Base-by-base conservation (phyloP, 2,329 filamentous ascomycete genomes). In the Phaeosphaeriaceae sp. region DNA sequence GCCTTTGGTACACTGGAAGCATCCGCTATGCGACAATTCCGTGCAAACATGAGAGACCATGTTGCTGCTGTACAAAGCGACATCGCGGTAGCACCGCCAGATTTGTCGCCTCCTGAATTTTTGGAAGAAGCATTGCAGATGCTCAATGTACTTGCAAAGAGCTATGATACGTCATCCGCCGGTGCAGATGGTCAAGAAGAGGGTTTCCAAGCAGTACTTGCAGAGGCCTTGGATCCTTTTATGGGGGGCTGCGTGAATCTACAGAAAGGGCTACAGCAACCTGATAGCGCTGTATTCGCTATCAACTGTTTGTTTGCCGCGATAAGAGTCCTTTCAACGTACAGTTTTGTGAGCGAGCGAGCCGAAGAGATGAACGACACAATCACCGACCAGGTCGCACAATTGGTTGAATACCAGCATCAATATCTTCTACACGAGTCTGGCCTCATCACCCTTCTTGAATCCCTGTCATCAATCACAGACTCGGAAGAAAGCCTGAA, bases 141-240 rank as follows among this genome's bases (percentile, higher is more conserved):
- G 59, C 78, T 99, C 7, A 83, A 81, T 29, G 81, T 85, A 5
- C 87, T 97, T 42, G 89, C 96, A 80, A 89, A 88, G 68, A 94
- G 89, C 16, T 93, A 92, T 66, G 91, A 96, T 59, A 88, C 89
- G 1, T 96, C 92, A 0, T 78, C 94, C 18, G 83, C 87, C 32
- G 70, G 65, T 17, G 54, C 61, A 0, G 64, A 80, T 7, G 80
- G 84, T 51, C 79, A 82, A 42, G 86, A 87, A 54, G 81, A 83
- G 32, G 86, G 86, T 30, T 96, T 97, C 63, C 82, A 89, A 38
- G 82, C 85, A 5, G 85, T 96, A 16, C 78, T 97, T 15, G 79
- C 81, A 33, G 89, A 93, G 63, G 87, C 91, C 0, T 85, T 97
- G 29, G 90, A 96, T 60, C 93, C 94, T 0, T 97, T 94, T 73